Evolutionary conservation across 2,329 filamentous ascomycete species (phyloP).

Genomic region (Fusarium bulbicola): DNA sequence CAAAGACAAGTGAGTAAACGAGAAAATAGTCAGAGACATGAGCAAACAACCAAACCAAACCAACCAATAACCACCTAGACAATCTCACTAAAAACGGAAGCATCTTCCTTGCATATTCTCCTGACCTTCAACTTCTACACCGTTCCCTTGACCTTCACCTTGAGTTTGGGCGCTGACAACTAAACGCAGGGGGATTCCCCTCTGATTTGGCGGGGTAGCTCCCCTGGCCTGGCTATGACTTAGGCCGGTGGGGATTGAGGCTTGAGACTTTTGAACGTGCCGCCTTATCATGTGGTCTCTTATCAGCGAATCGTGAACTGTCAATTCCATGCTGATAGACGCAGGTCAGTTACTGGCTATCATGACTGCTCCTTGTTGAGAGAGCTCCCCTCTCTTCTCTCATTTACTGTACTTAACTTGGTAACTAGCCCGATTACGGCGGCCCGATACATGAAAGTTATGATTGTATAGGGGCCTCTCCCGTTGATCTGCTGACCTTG

Average conservation of each 20-base stretch:
- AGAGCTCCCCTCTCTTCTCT: constrained; percentile 32
- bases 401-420: neutral
- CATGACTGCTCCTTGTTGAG: constrained; percentile 37
- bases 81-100: neutral
- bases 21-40: neutral
- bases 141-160: neutral
- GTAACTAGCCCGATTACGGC: constrained; percentile 23
- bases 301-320: constrained; percentile 37
- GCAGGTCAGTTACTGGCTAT: constrained; percentile 23
- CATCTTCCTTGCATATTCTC: neutral
- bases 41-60: neutral
- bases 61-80: neutral
- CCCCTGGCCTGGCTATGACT: constrained; percentile 24
- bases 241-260: constrained; percentile 35
- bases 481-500: constrained; percentile 29
- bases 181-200: constrained; percentile 34
- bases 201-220: constrained; percentile 44
- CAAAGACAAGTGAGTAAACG: neutral
- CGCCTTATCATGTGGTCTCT: constrained; percentile 40
- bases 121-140: neutral
- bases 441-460: constrained; percentile 35
- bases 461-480: constrained; percentile 30
- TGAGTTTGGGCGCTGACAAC: constrained; percentile 10
- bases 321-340: constrained; percentile 21
- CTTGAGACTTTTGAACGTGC: constrained; percentile 30